Conservation (phyloP, 1,284 basidiomycete species). For the Apiotrichum mycotoxinovorans region DNA sequence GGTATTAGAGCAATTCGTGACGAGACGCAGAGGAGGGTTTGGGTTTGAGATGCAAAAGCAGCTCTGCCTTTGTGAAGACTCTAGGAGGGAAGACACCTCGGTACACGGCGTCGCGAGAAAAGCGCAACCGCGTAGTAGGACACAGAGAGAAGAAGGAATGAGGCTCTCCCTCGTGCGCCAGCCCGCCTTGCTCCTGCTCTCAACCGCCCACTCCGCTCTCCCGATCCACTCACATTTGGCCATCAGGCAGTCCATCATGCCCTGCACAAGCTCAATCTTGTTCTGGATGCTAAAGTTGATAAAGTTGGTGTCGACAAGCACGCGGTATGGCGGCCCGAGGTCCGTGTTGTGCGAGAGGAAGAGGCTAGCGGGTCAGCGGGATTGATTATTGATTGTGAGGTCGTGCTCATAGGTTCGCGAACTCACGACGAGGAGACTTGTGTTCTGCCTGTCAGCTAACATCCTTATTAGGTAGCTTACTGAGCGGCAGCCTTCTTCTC, state of each 20-base stretch:
- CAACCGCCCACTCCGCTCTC: background rate
- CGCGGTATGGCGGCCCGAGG: conserved; percentile 92
- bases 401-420: background rate
- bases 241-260: conserved; percentile 99
- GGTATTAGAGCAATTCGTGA: conserved; percentile 15
- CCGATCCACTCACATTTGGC: conserved; percentile 77
- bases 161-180: background rate
- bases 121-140: too few species aligned
- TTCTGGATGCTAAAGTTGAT: conserved; percentile 99
- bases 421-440: conserved; percentile 27
- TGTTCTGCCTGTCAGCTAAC: conserved; percentile 17
- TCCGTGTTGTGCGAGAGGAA: conserved; percentile 96
- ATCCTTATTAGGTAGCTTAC: background rate
- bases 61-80: too few species aligned
- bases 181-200: background rate
- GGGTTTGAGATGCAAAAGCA: too few species aligned
- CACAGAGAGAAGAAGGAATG: too few species aligned
- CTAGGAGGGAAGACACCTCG: too few species aligned
- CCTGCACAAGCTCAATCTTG: conserved; percentile 90
- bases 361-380: conserved; percentile 66
- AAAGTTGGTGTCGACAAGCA: conserved; percentile 98
- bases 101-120: too few species aligned
- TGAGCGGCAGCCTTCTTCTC: conserved; percentile 43
- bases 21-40: background rate
- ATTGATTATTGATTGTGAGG: background rate